Base-by-base conservation (phyloP, 768 basidiomycete genomes). In the Scleroderma bovista region DNA sequence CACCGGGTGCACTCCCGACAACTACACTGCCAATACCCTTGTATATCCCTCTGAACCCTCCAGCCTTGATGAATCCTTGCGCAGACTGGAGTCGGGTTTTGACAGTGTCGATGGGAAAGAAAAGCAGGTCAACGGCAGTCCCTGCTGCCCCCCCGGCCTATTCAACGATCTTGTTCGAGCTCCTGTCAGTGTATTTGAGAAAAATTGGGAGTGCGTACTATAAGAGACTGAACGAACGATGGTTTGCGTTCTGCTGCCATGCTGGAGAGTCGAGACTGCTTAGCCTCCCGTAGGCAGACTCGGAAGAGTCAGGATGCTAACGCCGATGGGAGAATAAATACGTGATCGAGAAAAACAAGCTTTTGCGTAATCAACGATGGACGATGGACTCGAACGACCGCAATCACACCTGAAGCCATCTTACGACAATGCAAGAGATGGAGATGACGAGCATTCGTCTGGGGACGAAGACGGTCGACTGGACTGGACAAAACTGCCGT, bases 41-140 rank as follows among this genome's bases (percentile, higher is more conserved):
- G 71, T 99, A 99, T 6, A 98, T 79, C 9, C 92, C 93, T 45
- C 69, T 80, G 67, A 97, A 89, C 0, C 93, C 96, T 15, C 95
- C 95, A 2, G 92, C 84, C 24, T 73, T 71, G 40, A 80, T 64
- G 66, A 99, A 97, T 16, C 95, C 96, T 60, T 89, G 84, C 3
- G 82, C 65, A 6, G 93, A 87, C 60, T 99, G 95, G 31, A 96
- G 76, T 43, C 95, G 85, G 34, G 96, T 98, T 71, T 99, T 99
- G 64, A 98, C 69, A 1, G 95, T 96, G 71, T 99, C 95, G 50
- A 99, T 83, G 2, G 95, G 95, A 67, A 93, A 99, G 73, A 99
- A 94, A 19, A 96, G 78, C 40, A 97, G 78, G 70, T 99, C 95
- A 16, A 97, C 95, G 2, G 92, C 78, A 8, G 91, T 87, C 23